Evolutionary conservation across 2,329 filamentous ascomycete species (phyloP).

Genomic region (Arthrobotrys iridis): DNA sequence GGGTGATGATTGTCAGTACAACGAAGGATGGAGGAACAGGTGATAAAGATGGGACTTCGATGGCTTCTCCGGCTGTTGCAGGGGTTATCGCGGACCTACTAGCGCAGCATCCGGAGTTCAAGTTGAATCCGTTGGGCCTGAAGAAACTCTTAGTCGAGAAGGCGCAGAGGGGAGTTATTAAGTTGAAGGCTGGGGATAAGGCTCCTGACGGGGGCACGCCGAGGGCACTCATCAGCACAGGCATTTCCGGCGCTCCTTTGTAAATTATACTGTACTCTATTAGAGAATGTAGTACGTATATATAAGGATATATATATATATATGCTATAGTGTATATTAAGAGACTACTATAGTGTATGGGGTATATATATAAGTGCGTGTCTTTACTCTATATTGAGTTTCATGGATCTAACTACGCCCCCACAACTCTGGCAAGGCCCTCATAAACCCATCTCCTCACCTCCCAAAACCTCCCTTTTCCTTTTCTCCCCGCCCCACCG

Average conservation of each 20-base stretch:
- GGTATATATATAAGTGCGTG: too few species aligned
- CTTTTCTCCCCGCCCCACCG: constrained; percentile 37
- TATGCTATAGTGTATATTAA: too few species aligned
- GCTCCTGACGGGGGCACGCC: background rate
- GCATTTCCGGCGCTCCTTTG: constrained; percentile 14
- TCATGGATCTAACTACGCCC: constrained; percentile 65
- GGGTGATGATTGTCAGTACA: constrained; percentile 66
- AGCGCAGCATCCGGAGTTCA: constrained; percentile 39
- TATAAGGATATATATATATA: too few species aligned
- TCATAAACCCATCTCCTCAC: constrained; percentile 94
- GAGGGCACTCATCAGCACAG: constrained; percentile 13
- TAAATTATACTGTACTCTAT: too few species aligned
- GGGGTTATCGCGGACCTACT: constrained; percentile 57
- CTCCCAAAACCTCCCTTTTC: constrained; percentile 62
- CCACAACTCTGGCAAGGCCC: constrained; percentile 87
- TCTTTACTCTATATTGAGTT: background rate
- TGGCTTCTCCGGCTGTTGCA: constrained; percentile 64
- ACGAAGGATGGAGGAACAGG: constrained; percentile 65
- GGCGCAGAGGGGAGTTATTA: constrained; percentile 15
- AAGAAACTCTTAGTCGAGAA: constrained; percentile 43
- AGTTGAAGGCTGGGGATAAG: constrained; percentile 7
- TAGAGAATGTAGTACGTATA: too few species aligned
- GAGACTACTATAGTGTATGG: too few species aligned
- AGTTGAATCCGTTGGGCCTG: constrained; percentile 53
- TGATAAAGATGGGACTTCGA: constrained; percentile 66